phyloP scores from a whole-genome alignment of 2,329 filamentous ascomycete genomes.

The Pyrenophora seminiperda region DNA sequence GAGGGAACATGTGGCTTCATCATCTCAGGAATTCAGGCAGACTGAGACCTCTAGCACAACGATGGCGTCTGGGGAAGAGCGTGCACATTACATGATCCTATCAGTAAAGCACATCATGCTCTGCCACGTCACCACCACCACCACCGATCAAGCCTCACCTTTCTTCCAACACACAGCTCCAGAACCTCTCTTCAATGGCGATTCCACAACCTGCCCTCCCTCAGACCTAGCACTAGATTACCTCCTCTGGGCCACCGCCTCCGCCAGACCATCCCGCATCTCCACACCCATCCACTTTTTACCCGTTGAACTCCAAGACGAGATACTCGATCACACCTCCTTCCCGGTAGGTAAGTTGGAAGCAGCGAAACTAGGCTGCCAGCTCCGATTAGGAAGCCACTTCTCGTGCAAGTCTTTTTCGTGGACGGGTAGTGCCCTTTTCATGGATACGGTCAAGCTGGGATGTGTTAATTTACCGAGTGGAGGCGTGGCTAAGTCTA shows the following conservation, averaged over 20 bases:
- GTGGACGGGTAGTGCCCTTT: too few species aligned
- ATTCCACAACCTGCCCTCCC: neutral
- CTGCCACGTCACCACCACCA: too few species aligned
- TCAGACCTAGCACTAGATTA: constrained; percentile 2
- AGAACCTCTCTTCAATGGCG: constrained; percentile 2
- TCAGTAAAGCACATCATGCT: constrained; percentile 3
- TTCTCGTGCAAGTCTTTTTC: too few species aligned
- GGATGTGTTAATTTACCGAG: too few species aligned
- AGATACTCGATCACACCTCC: too few species aligned
- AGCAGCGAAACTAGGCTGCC: too few species aligned
- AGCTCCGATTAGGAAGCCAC: too few species aligned
- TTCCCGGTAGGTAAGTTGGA: too few species aligned
- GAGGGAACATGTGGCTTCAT: neutral
- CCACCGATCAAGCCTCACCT: neutral
- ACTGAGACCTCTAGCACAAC: neutral
- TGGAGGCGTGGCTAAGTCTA: too few species aligned
- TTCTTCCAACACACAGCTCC: constrained; percentile 1
- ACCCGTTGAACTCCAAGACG: too few species aligned
- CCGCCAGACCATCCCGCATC: constrained; percentile 10
- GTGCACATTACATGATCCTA: neutral
- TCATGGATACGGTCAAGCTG: too few species aligned
- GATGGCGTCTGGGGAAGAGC: neutral
- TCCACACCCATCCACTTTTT: constrained; percentile 7
- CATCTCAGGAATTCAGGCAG: neutral
- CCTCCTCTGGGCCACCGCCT: constrained; percentile 1